These are phyloP conservation scores for Kodamaea nitidulidarum DNA, from an alignment of 805 yeast genomes.

Conservation along the genomic window DNA sequence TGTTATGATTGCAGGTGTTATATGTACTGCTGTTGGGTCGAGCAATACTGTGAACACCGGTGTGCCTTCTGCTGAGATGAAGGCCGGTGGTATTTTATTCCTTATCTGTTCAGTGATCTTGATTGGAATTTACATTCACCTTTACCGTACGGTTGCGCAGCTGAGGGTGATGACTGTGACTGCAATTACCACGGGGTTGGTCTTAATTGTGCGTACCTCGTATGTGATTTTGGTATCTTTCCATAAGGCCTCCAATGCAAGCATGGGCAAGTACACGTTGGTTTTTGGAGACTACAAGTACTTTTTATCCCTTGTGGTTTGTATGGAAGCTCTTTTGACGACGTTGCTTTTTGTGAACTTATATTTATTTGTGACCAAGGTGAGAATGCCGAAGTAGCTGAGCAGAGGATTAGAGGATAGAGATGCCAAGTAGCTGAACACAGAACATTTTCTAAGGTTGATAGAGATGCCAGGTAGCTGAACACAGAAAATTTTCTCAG, in stretches of 20 bases:
- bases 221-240: constrained; percentile 6
- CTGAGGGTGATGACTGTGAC: constrained; percentile 4
- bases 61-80: not conserved
- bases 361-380: not conserved
- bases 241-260: not conserved
- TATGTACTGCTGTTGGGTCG: constrained; percentile 6
- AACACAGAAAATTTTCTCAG: too few species aligned
- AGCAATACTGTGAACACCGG: not conserved
- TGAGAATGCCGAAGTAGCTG: constrained; percentile 1
- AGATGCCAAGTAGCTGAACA: too few species aligned
- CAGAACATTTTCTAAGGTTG: too few species aligned
- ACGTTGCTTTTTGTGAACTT: not conserved
- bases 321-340: not conserved
- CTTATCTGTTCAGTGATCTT: constrained; percentile 1
- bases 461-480: too few species aligned
- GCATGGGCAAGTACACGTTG: constrained; percentile 3
- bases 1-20: constrained; percentile 4
- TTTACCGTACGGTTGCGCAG: not conserved
- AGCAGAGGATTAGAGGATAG: too few species aligned
- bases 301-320: constrained; percentile 1
- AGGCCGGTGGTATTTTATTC: constrained; percentile 7
- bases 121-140: constrained; percentile 1
- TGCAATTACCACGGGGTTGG: not conserved
- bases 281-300: constrained; percentile 8
- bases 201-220: constrained; percentile 4